These are phyloP conservation scores for Corymbia calophylla DNA, from an alignment of 441 rosid species.

Conservation along the genomic window DNA sequence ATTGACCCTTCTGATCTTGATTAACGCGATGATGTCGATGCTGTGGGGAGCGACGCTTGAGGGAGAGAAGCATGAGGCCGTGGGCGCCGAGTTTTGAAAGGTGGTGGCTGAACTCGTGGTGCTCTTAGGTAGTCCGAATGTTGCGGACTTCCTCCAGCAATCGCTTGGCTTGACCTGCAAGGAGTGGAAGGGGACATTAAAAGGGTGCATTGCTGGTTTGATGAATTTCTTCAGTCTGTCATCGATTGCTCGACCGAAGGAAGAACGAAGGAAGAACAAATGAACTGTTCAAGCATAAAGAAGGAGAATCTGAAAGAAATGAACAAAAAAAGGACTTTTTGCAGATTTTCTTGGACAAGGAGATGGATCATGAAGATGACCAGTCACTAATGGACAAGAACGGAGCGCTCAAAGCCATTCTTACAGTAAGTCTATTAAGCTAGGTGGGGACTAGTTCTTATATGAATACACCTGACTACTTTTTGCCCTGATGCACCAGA, in stretches of 20 bases:
- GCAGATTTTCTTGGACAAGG: not conserved
- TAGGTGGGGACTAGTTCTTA: not conserved
- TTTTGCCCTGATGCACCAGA: not conserved
- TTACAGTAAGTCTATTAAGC: not conserved
- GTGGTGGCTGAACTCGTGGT: not conserved
- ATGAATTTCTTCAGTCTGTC: not conserved
- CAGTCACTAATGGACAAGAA: not conserved
- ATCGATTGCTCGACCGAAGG: not conserved
- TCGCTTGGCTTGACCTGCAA: conserved; percentile 28
- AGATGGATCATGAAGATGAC: not conserved
- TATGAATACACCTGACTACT: not conserved
- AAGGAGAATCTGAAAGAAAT: not conserved
- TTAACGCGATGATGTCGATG: conserved; percentile 20
- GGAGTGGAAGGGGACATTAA: conserved; percentile 17
- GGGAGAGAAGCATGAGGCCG: not conserved
- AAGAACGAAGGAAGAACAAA: not conserved
- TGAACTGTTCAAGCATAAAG: not conserved
- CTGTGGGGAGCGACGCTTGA: conserved; percentile 21
- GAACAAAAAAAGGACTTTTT: not conserved
- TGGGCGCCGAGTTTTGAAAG: not conserved
- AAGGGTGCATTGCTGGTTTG: not conserved
- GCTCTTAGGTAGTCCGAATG: conserved; percentile 17
- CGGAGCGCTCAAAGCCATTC: not conserved
- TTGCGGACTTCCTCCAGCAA: conserved; percentile 23
- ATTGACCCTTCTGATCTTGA: conserved; percentile 9